A percentile compares a stretch with the other conserved stretches of the same genome.
Evolutionary conservation across 192 early-diverging fungal species (phyloP).

Genomic region (Dissophora globulifera): DNA sequence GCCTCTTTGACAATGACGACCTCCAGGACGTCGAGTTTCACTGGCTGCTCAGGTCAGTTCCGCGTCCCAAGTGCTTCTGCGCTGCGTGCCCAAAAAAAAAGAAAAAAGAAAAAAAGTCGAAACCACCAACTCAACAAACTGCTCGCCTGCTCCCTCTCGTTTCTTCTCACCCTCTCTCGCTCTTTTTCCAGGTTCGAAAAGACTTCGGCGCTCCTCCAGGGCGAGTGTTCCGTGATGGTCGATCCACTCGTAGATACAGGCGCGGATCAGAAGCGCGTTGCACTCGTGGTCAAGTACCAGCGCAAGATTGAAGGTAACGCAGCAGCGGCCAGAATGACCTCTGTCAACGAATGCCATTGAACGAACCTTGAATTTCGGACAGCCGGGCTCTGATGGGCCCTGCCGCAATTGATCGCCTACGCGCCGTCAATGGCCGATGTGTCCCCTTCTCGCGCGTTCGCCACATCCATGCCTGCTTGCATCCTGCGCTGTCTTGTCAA

Average conservation of each 20-base stretch:
- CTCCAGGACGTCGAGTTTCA: conserved; percentile 51
- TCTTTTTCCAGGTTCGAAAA: conserved; percentile 34
- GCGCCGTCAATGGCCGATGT: too few species aligned
- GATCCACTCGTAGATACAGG: conserved; percentile 22
- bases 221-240: conserved; percentile 45
- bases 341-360: too few species aligned
- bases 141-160: too few species aligned
- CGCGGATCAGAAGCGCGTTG: conserved; percentile 48
- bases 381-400: too few species aligned
- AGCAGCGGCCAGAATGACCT: too few species aligned
- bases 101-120: too few species aligned
- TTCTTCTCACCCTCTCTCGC: neutral
- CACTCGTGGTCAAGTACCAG: conserved; percentile 66
- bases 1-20: conserved; percentile 33
- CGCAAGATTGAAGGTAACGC: conserved; percentile 78
- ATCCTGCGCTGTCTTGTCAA: too few species aligned
- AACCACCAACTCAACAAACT: neutral
- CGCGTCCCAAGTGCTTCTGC: neutral
- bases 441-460: too few species aligned
- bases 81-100: too few species aligned
- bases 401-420: too few species aligned
- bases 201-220: conserved; percentile 14
- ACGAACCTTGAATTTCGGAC: too few species aligned
- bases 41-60: conserved; percentile 36
- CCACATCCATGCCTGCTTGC: too few species aligned